Base-by-base conservation (phyloP, 1,284 basidiomycete genomes). In the Golubevia pallescens region DNA sequence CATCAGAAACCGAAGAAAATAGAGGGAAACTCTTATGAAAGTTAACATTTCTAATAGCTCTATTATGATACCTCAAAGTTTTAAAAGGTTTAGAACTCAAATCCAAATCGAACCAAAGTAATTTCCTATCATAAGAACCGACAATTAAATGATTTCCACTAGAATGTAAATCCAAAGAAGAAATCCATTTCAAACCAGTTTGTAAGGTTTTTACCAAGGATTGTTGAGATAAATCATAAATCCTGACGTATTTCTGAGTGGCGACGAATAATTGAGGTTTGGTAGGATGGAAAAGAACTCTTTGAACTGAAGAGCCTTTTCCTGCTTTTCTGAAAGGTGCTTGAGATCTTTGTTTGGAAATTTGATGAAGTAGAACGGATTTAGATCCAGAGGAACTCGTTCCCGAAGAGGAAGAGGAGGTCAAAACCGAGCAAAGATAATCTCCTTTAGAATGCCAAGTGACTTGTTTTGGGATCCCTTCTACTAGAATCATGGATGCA, bases 31-130 rank as follows among this genome's bases (percentile, higher is more conserved):
- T 56, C 14, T 53, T 23, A 48, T 74, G 74, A 60, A 75, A 84
- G n/a, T 61, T 63, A 14, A 85, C 83, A 10, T 64, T 60, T 20
- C 83, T 69, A 13, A 85, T 66, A 20, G 83, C 83, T 20, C 77
- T 74, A n/a, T 71, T 52, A 67, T 84, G 83, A 66, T 85, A 85
- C 58, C 82, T 80, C 62, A 85, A 65, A 48, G 75, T 78, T 66
- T 84, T 84, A 73, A 71, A 84, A 21, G 83, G 81, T 16, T 73
- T 58, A 21, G 68, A 63, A 51, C 67, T 65, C 16, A 84, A 70
- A 32, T 85, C 83, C 0, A 84, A 65, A 58, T 85, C 83, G 67
- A 85, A 85, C 83, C 83, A 85, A 16, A 71, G 70, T 5, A 84
- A 65, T 34, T 78, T 73, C 51, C 75, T 74, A 65, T 85, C 83